phyloP scores from a whole-genome alignment of 208 protist genomes.

The Strigomonas culicis region DNA sequence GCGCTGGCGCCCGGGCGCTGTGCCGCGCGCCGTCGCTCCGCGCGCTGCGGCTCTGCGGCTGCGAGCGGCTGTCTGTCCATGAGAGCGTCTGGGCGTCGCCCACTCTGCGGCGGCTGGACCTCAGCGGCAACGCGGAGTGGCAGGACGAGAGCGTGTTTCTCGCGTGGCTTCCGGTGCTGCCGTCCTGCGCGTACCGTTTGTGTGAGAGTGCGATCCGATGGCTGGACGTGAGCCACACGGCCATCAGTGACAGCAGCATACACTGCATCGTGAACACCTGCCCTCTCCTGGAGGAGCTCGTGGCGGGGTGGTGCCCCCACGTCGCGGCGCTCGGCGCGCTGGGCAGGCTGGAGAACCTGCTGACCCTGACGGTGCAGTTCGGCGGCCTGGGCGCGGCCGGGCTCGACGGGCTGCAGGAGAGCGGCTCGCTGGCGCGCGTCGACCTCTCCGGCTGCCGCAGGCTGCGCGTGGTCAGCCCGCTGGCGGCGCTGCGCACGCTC shows the following conservation, averaged over 20 bases:
- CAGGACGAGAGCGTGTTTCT: slow-evolving; percentile 10
- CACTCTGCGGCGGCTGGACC: slow-evolving; percentile 20
- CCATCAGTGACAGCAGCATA: no score
- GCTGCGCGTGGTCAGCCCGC: slow-evolving; percentile 15
- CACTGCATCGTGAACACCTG: no score
- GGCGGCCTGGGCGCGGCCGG: slow-evolving; percentile 5
- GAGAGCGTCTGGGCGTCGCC: slow-evolving; percentile 2
- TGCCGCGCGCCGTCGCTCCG: slow-evolving; percentile 17
- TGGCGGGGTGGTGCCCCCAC: background rate
- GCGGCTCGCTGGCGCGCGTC: slow-evolving; percentile 6
- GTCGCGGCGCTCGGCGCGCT: background rate
- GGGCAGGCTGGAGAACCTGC: background rate
- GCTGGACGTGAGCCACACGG: no score
- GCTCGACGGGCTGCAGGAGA: slow-evolving; percentile 21
- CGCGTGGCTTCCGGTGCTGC: slow-evolving; percentile 7
- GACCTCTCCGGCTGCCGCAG: slow-evolving; percentile 17
- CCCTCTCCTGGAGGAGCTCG: background rate
- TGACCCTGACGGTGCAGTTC: background rate
- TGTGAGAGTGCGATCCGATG: no score
- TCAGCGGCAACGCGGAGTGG: slow-evolving; percentile 18
- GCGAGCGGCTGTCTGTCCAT: background rate
- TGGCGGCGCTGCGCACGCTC: slow-evolving; percentile 5
- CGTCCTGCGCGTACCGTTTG: background rate
- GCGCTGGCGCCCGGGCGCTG: background rate
- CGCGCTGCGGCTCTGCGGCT: slow-evolving; percentile 17